A percentile compares a stretch with the other conserved stretches of the same genome.
These are phyloP conservation scores for Castanopsis chinensis DNA, from an alignment of 306 rosid genomes.

Conservation along the genomic window DNA sequence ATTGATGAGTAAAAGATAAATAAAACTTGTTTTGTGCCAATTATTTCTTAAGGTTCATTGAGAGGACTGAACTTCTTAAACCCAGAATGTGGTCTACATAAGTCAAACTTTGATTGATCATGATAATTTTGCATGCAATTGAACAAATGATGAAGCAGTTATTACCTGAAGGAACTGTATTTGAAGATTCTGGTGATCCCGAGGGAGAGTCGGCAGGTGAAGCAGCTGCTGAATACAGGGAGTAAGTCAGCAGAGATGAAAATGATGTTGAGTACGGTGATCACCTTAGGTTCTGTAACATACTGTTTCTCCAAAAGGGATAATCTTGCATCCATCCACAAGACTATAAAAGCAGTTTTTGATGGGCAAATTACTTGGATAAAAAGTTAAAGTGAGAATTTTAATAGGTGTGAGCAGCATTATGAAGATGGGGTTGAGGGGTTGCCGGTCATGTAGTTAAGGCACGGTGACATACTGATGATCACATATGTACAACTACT, in stretches of 20 bases:
- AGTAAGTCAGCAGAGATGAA: constrained; percentile 15
- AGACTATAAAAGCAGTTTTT: neutral
- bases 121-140: too few species aligned
- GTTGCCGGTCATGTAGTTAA: constrained; percentile 59
- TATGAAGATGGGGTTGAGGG: constrained; percentile 65
- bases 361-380: neutral
- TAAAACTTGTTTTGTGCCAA: neutral
- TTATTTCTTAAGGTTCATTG: too few species aligned
- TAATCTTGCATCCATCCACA: neutral
- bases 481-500: too few species aligned
- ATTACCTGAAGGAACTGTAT: constrained; percentile 53
- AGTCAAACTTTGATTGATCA: constrained; percentile 2
- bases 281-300: neutral
- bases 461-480: constrained; percentile 43
- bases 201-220: constrained; percentile 66
- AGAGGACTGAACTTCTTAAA: neutral
- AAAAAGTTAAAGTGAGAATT: neutral
- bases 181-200: constrained; percentile 53
- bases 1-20: neutral
- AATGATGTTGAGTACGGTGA: neutral
- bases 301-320: neutral
- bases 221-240: constrained; percentile 31
- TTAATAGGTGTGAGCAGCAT: constrained; percentile 58
- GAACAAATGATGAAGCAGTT: too few species aligned
- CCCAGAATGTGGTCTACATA: neutral